phyloP scores from a whole-genome alignment of 805 yeast genomes.

The Saccharomycopsis synnaedendra region DNA sequence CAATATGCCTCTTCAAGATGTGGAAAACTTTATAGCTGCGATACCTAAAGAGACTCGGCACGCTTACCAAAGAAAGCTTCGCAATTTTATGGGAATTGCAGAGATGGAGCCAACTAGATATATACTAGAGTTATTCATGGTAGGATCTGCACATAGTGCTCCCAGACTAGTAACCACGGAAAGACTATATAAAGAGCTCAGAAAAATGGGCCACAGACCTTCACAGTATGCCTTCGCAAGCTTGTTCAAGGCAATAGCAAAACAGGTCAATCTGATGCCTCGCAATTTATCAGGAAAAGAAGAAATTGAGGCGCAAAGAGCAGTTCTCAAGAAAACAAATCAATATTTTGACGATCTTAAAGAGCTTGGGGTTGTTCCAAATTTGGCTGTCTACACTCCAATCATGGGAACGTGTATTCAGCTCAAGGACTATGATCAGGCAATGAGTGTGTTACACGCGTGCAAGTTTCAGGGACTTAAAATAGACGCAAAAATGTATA shows the following conservation, averaged over 20 bases:
- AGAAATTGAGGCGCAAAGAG: too few relatives aligned
- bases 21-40: slow-evolving; percentile 24
- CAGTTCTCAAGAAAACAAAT: too few relatives aligned
- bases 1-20: slow-evolving; percentile 23
- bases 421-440: slow-evolving; percentile 40
- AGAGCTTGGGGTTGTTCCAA: slow-evolving; percentile 29
- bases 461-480: slow-evolving; percentile 65
- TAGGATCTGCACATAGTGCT: slow-evolving; percentile 23
- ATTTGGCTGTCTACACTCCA: slow-evolving; percentile 38
- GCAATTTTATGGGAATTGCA: slow-evolving; percentile 25
- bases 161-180: slow-evolving; percentile 24
- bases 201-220: slow-evolving; percentile 20
- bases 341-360: slow-evolving; percentile 28
- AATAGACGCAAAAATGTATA: slow-evolving; percentile 62
- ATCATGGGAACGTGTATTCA: slow-evolving; percentile 52
- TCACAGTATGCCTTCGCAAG: slow-evolving; percentile 30
- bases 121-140: slow-evolving; percentile 27
- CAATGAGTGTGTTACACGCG: slow-evolving; percentile 65
- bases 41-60: slow-evolving; percentile 26
- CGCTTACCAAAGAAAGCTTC: slow-evolving; percentile 22
- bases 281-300: too few relatives aligned
- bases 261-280: slow-evolving; percentile 14
- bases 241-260: slow-evolving; percentile 32
- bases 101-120: slow-evolving; percentile 20
- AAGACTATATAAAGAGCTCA: slow-evolving; percentile 20